Conservation (phyloP, 768 basidiomycete species). For the Mycena indigotica region DNA sequence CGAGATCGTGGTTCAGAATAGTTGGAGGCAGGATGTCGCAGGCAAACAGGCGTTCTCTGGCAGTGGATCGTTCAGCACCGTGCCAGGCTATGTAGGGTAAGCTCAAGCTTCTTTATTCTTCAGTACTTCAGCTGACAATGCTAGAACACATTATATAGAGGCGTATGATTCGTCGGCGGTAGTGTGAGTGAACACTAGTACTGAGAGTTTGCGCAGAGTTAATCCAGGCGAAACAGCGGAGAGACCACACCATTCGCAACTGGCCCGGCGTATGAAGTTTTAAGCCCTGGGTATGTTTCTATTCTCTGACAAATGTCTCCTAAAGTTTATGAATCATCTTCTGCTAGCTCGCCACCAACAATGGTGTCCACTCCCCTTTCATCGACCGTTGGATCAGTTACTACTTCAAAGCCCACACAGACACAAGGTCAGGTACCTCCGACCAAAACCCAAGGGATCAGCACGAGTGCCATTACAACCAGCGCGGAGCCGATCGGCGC, state of each 20-base stretch:
- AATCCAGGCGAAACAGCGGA: conserved; percentile 8
- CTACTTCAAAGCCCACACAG: not conserved
- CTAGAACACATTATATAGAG: conserved; percentile 11
- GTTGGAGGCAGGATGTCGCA: not conserved
- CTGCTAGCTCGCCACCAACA: not conserved
- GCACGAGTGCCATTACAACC: too few species aligned
- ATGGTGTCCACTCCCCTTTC: not conserved
- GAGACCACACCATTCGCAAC: conserved; percentile 3
- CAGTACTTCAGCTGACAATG: not conserved
- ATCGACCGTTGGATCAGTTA: not conserved
- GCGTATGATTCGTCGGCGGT: conserved; percentile 6
- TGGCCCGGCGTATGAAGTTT: conserved; percentile 11
- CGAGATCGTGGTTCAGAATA: conserved; percentile 3
- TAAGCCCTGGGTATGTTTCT: not conserved
- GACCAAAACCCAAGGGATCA: too few species aligned
- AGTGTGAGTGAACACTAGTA: conserved; percentile 6
- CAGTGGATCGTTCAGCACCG: conserved; percentile 14
- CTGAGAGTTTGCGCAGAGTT: too few species aligned
- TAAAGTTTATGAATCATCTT: too few species aligned
- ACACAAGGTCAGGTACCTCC: not conserved
- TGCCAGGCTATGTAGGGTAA: conserved; percentile 11
- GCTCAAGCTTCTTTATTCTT: not conserved
- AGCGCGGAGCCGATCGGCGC: too few species aligned
- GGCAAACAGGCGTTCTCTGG: not conserved
- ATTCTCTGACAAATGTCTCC: not conserved